These are phyloP conservation scores for Omphalotus guepiniiformis DNA, from an alignment of 768 basidiomycete genomes.

Conservation along the genomic window DNA sequence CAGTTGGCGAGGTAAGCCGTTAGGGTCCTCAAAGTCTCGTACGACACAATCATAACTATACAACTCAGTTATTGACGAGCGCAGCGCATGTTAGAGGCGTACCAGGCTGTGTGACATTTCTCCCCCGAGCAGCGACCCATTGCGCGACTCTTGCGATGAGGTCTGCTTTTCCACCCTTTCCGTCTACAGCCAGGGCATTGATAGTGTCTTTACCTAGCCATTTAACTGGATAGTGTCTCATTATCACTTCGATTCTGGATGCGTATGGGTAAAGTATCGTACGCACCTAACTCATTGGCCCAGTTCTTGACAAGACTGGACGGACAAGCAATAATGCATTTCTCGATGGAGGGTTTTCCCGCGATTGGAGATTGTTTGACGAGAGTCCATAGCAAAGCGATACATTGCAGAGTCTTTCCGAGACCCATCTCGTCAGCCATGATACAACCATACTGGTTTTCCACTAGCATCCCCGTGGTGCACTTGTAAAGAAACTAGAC, in stretches of 20 bases:
- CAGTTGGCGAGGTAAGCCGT: slow-evolving; percentile 72
- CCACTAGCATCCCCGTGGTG: slow-evolving; percentile 88
- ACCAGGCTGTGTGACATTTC: slow-evolving; percentile 93
- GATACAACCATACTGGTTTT: slow-evolving; percentile 92
- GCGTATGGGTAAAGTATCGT: not conserved
- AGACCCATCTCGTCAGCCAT: slow-evolving; percentile 99
- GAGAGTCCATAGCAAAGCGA: slow-evolving; percentile 91
- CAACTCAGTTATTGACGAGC: not conserved
- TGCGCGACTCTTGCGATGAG: slow-evolving; percentile 74
- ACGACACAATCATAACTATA: slow-evolving; percentile 96
- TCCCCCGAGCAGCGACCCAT: slow-evolving; percentile 87
- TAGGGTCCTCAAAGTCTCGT: slow-evolving; percentile 88
- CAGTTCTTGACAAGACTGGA: slow-evolving; percentile 97
- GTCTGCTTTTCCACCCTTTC: slow-evolving; percentile 83
- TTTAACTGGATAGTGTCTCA: slow-evolving; percentile 59
- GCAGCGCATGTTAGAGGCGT: slow-evolving; percentile 12
- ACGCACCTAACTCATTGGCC: slow-evolving; percentile 90
- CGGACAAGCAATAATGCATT: slow-evolving; percentile 96
- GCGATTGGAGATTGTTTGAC: slow-evolving; percentile 92
- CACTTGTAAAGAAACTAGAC: slow-evolving; percentile 90
- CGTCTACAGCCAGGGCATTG: slow-evolving; percentile 84
- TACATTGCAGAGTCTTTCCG: slow-evolving; percentile 95
- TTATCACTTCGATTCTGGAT: not conserved
- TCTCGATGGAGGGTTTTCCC: slow-evolving; percentile 86
- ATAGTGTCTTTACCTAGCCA: slow-evolving; percentile 90